Base-by-base conservation (phyloP, 768 basidiomycete genomes). In the Mycena latifolia region DNA sequence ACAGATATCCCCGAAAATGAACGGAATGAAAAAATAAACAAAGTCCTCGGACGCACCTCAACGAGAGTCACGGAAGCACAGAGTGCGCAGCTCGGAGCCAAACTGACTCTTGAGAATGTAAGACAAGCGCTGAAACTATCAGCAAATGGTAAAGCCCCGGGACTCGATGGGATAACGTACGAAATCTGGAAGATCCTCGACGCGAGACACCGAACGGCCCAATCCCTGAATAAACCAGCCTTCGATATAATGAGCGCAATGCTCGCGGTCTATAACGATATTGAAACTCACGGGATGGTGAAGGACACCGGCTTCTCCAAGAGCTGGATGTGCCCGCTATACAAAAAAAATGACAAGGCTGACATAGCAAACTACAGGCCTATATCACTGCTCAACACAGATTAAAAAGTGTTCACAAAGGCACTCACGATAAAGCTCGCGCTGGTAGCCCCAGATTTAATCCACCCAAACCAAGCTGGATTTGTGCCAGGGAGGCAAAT, bases 121-220 rank as follows among this genome's bases (percentile, higher is more conserved):
- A 17, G 33, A 22, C 41, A 58, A 33, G 57, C 57, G 11, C 45
- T 58, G 14, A 58, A 33, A 15, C 1, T 18, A 8, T 46, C 59
- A 9, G 37, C 27, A n/a, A 66, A 54, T n/a, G 45, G 47, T 0
- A 68, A 45, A 0, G 62, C 72, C 0, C 25, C 69, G 0, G 63
- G 72, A 0, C 33, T 71, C 2, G 58, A 73, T 25, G 56, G 72
- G 0, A 39, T 73, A 0, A 61, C 70, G 3, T 74, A 73, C 14
- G 66, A 74, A 24, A 0, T 69, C 0, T 72, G 65, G 67, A 69
- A 66, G 31, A 28, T 1, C 0, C 18, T 71, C 0, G n/a, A 63
- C 7, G 53, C 37, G 8, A 4, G 52, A 22, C 22, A 39, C 27
- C 1, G 47, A 55, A 31, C 33, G 22, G 39, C 20, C 25, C 8